A percentile compares a stretch with the other conserved stretches of the same genome.
Conservation (phyloP, 805 yeast genomes). For the Candida argentea region DNA sequence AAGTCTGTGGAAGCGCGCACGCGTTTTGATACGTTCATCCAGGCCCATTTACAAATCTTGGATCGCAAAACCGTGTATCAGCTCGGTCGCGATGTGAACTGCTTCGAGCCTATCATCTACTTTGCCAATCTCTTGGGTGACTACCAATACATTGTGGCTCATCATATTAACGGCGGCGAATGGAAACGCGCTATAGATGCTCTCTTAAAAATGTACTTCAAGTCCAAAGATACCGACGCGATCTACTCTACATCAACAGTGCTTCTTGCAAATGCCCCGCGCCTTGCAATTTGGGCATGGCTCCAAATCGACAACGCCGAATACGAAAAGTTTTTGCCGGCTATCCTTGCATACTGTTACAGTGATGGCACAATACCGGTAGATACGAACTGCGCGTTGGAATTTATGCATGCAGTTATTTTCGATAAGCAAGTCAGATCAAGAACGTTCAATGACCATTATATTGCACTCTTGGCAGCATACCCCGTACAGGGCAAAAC, state of each 20-base stretch:
- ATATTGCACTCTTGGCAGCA: constrained; percentile 56
- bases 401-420: constrained; percentile 47
- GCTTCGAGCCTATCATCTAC: constrained; percentile 50
- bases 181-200: constrained; percentile 68
- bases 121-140: constrained; percentile 65
- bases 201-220: constrained; percentile 36
- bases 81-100: constrained; percentile 56
- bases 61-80: constrained; percentile 66
- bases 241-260: constrained; percentile 64
- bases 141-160: constrained; percentile 54
- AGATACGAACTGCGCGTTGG: constrained; percentile 51
- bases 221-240: constrained; percentile 12
- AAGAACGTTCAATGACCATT: constrained; percentile 54
- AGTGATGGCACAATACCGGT: constrained; percentile 27
- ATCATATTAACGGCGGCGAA: constrained; percentile 57
- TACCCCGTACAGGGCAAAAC: constrained; percentile 13
- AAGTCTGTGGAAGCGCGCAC: constrained; percentile 2
- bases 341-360: constrained; percentile 60
- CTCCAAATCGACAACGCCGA: constrained; percentile 44
- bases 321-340: constrained; percentile 60
- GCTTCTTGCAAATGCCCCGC: constrained; percentile 57
- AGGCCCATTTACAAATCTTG: constrained; percentile 34
- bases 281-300: constrained; percentile 71
- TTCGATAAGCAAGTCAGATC: constrained; percentile 29
- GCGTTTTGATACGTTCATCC: constrained; percentile 39